Percentiles rank a stretch among this genome's conserved stretches.
phyloP scores from a whole-genome alignment of 2,329 filamentous ascomycete genomes.

The Pseudomassariella vexata region DNA sequence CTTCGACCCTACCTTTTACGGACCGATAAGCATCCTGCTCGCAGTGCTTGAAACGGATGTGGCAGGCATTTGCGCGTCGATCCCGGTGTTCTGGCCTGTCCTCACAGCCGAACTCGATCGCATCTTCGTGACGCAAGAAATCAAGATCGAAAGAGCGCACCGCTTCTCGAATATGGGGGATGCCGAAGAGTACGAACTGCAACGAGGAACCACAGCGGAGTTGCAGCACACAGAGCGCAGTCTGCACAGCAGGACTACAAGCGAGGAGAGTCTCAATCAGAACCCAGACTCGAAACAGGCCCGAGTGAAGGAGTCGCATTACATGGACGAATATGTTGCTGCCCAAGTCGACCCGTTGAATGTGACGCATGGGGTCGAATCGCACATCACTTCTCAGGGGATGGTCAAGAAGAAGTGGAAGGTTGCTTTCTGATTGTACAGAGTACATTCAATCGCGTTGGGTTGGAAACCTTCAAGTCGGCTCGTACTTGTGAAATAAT shows the following conservation, averaged over 20 bases:
- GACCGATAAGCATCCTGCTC: constrained; percentile 16
- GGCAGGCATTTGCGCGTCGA: constrained; percentile 21
- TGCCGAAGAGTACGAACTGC: constrained; percentile 8
- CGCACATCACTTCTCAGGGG: constrained; percentile 6
- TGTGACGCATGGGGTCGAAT: constrained; percentile 6
- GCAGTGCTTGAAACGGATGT: constrained; percentile 14
- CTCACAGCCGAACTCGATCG: constrained; percentile 19
- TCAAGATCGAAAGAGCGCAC: constrained; percentile 16
- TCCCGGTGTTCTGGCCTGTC: constrained; percentile 27
- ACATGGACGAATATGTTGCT: constrained; percentile 11
- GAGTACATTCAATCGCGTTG: too few relatives aligned
- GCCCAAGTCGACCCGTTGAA: constrained; percentile 10
- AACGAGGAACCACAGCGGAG: not conserved
- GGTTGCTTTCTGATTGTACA: too few relatives aligned
- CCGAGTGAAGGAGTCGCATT: constrained; percentile 3
- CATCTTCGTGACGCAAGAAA: constrained; percentile 30
- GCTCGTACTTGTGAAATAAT: too few relatives aligned
- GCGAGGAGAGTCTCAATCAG: constrained; percentile 4
- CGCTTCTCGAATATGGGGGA: constrained; percentile 11
- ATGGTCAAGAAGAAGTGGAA: too few relatives aligned
- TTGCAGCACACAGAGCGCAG: not conserved
- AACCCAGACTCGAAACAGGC: not conserved
- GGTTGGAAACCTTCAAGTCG: too few relatives aligned
- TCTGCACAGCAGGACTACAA: constrained; percentile 5
- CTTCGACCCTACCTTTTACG: constrained; percentile 26